Conservation (phyloP, 2,329 filamentous ascomycete species). For the Colletotrichum sp. region DNA sequence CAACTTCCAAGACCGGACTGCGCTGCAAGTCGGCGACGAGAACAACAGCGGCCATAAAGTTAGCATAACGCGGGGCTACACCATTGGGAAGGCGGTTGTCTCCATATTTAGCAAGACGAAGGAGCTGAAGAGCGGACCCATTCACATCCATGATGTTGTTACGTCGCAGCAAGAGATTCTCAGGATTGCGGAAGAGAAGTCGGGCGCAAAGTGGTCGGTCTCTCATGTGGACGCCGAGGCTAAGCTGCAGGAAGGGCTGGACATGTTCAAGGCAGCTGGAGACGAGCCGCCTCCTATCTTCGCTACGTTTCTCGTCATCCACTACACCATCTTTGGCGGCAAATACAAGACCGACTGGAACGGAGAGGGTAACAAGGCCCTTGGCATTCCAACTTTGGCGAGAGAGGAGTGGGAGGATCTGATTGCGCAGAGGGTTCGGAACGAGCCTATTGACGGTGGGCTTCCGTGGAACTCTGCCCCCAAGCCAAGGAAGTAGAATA, state of each 20-base stretch:
- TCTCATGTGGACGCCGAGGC: background rate
- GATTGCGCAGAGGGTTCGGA: background rate
- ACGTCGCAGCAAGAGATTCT: constrained; percentile 57
- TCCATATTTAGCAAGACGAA: constrained; percentile 48
- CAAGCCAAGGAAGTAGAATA: background rate
- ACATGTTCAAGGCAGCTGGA: background rate
- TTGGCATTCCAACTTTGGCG: background rate
- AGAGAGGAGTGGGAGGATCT: background rate
- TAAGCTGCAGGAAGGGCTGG: background rate
- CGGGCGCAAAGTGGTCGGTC: background rate
- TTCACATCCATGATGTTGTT: constrained; percentile 55
- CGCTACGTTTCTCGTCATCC: background rate
- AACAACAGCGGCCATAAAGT: constrained; percentile 52
- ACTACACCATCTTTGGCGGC: background rate
- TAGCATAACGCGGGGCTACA: constrained; percentile 48
- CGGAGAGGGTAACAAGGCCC: background rate
- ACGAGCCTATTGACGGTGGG: background rate
- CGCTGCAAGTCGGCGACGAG: constrained; percentile 41
- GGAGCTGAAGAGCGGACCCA: constrained; percentile 55
- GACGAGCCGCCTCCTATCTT: background rate
- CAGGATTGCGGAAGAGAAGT: constrained; percentile 24
- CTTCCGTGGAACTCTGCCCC: background rate
- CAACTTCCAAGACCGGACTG: constrained; percentile 21
- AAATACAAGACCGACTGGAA: background rate
- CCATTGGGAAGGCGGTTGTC: constrained; percentile 51